A percentile compares a stretch with the other conserved stretches of the same genome.
phyloP scores from a whole-genome alignment of 2,329 filamentous ascomycete species.

The Trichoderma guizhouense region DNA sequence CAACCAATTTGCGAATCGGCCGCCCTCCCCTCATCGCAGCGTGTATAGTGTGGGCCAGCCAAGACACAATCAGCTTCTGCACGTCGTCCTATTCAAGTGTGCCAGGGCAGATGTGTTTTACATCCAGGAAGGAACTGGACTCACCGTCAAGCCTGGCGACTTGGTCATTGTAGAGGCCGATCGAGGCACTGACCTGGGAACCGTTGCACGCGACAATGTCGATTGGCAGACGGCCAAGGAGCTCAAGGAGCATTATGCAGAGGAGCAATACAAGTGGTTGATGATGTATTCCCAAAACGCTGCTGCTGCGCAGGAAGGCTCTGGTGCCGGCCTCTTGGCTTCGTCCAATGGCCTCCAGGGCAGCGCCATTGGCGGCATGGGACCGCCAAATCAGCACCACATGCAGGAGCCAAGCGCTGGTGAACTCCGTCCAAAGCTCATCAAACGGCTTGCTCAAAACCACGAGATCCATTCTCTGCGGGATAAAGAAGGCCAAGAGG shows the following conservation, averaged over 20 bases:
- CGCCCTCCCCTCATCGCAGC: slow-evolving; percentile 59
- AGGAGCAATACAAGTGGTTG: slow-evolving; percentile 96
- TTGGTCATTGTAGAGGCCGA: slow-evolving; percentile 97
- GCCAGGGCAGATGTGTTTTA: slow-evolving; percentile 94
- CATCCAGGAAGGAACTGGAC: slow-evolving; percentile 89
- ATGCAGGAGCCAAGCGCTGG: slow-evolving; percentile 66
- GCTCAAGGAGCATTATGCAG: slow-evolving; percentile 83
- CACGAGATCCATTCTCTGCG: slow-evolving; percentile 86
- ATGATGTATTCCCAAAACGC: slow-evolving; percentile 96
- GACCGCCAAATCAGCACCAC: slow-evolving; percentile 68
- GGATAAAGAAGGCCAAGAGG: slow-evolving; percentile 96
- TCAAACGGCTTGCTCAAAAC: slow-evolving; percentile 87
- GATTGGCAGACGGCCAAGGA: slow-evolving; percentile 85
- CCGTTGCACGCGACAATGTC: slow-evolving; percentile 83
- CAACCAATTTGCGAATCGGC: slow-evolving; percentile 46
- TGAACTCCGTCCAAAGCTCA: slow-evolving; percentile 92
- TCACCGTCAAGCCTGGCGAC: slow-evolving; percentile 86
- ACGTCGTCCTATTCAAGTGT: slow-evolving; percentile 95
- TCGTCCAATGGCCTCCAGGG: slow-evolving; percentile 62
- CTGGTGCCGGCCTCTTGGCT: slow-evolving; percentile 60
- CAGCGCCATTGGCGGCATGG: slow-evolving; percentile 75
- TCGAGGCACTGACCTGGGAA: slow-evolving; percentile 90
- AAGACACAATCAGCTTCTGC: slow-evolving; percentile 67
- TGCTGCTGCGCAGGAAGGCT: slow-evolving; percentile 57
- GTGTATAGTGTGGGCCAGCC: slow-evolving; percentile 60